Evolutionary conservation across 2,329 filamentous ascomycete genomes (phyloP), one percentile per base, ranked within the genome.

Genomic region (Pseudogymnoascus sp.): DNA sequence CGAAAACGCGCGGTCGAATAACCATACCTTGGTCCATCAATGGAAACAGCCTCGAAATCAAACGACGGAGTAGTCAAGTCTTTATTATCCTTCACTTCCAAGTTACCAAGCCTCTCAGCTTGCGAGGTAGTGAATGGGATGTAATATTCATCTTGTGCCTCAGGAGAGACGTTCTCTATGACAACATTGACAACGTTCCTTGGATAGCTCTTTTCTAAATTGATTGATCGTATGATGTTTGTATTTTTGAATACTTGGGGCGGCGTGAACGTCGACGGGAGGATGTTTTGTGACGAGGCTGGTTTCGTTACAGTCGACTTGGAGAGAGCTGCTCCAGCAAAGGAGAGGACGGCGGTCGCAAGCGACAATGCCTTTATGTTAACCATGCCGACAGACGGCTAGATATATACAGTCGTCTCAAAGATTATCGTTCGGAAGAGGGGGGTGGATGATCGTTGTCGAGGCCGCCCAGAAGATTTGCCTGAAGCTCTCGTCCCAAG

Each of bases 81-180:
- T 77, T 96, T 96, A 82, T 93, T 95, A 76, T 98, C 91, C 79
- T 89, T 91, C 62, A 93, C 95, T 78, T 98, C 93, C 64, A 99
- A 79, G 40, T 89, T 91, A 68, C 93, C 95, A 66, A 98, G 79
- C 68, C 84, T 87, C 67, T 85, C 83, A 71, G 96, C 84, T 76
- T 91, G 81, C 66, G 88, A 84, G 64, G 87, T 81, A 63, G 90
- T 88, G 74, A 99, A 96, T 3, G 93, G 90, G 61, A 99, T 72
- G 76, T 89, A 98, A 82, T 99, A 99, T 76, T 96, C 89, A 74
- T 86, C 85, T 74, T 98, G 93, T 16, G 92, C 84, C 68, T 88
- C 80, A 66, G 84, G 82, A 72, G 89, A 90, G 68, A 90, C 81
- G 75, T 99, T 99, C 80, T 97, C 89, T 67, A 99, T 86, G 61